Evolutionary conservation across 1,284 basidiomycete genomes (phyloP).

Genomic region (Puccinia triticina): DNA sequence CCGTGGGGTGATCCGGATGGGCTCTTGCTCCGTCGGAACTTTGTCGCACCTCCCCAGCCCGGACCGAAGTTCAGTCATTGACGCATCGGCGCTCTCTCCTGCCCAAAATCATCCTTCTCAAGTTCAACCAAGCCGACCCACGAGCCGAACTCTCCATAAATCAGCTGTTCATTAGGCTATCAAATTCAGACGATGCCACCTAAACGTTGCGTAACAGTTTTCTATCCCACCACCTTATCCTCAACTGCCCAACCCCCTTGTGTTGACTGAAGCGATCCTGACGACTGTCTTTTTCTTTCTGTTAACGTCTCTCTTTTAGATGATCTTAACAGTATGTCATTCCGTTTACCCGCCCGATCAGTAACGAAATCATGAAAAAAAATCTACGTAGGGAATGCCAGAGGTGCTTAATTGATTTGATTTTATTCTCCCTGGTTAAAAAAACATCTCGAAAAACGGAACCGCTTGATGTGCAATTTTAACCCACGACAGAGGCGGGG

Average conservation of each 20-base stretch:
- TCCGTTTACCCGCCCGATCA: background rate
- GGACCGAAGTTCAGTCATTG: too few relatives aligned
- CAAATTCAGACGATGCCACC: slow-evolving; percentile 3
- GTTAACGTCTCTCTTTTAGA: background rate
- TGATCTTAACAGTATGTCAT: slow-evolving; percentile 45
- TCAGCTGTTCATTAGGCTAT: too few relatives aligned
- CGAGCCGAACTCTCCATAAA: too few relatives aligned
- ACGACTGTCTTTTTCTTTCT: background rate
- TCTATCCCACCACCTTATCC: background rate
- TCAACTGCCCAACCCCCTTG: background rate
- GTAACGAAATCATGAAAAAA: background rate
- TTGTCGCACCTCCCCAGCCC: too few relatives aligned
- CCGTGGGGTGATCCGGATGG: too few relatives aligned
- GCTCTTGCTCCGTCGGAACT: too few relatives aligned
- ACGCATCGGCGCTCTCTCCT: too few relatives aligned
- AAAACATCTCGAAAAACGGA: background rate
- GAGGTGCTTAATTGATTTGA: background rate
- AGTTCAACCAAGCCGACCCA: too few relatives aligned
- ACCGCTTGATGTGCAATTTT: background rate
- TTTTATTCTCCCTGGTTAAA: background rate
- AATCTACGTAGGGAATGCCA: too few relatives aligned
- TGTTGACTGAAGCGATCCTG: background rate
- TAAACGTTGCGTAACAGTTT: slow-evolving; percentile 10
- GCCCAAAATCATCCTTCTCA: too few relatives aligned
- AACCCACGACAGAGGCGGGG: slow-evolving; percentile 66